These are phyloP conservation scores for Evernia prunastri DNA, from an alignment of 495 filamentous ascomycete species.

Conservation along the genomic window DNA sequence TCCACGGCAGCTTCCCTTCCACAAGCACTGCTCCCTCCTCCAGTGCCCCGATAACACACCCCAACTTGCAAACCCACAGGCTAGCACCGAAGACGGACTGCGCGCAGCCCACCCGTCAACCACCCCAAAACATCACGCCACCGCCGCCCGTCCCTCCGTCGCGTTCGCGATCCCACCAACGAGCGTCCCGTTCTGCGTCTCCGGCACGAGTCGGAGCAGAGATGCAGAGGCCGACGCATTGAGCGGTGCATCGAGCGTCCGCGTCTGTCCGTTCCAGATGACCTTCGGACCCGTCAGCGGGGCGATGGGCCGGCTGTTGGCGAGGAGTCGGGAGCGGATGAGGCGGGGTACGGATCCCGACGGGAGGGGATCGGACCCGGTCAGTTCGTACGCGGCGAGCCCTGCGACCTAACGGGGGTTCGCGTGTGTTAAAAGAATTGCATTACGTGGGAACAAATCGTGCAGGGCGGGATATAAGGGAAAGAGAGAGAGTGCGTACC, in stretches of 20 bases:
- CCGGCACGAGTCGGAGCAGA: not conserved
- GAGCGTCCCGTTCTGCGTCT: not conserved
- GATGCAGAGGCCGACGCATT: not conserved
- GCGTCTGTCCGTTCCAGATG: not conserved
- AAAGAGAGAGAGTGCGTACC: not conserved
- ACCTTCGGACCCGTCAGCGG: not conserved
- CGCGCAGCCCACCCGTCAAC: not conserved
- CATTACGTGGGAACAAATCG: too few species aligned
- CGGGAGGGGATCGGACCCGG: not conserved
- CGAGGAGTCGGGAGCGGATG: not conserved
- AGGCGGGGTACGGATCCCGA: not conserved
- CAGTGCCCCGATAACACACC: too few species aligned
- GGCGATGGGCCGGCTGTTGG: not conserved
- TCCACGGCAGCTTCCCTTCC: too few species aligned
- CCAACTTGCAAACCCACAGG: not conserved
- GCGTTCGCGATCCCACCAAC: not conserved
- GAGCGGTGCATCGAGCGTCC: not conserved
- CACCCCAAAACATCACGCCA: not conserved
- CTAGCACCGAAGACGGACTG: not conserved
- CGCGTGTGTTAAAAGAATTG: not conserved
- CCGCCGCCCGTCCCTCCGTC: not conserved
- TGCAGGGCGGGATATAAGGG: too few species aligned
- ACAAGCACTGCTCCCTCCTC: too few species aligned
- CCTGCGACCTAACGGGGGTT: slow-evolving; percentile 2
- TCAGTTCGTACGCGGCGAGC: not conserved